Evolutionary conservation across 2,329 filamentous ascomycete genomes (phyloP), one percentile per base, ranked within the genome.

Genomic region (Juglanconis sp.): DNA sequence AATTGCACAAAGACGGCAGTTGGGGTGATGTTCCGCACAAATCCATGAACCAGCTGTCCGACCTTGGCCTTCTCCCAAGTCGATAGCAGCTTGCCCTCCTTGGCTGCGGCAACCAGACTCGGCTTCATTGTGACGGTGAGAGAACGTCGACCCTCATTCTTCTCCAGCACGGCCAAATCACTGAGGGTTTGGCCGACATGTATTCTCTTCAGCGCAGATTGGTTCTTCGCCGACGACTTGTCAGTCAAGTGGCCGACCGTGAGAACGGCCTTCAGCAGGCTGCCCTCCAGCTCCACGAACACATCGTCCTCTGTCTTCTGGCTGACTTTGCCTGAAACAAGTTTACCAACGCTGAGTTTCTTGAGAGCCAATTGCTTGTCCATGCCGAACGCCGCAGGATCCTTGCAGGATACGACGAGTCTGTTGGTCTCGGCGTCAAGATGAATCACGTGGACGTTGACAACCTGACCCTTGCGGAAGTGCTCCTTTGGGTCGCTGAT

Each of bases 1-100:
- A 97, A 97, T 69, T 96, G 89, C n/a, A 97, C 84, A 68, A 96
- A 98, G 10, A 93, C 81, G 48, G 90, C 92, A 8, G 89, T 90
- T 2, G 85, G 77, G 0, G 91, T 93, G 56, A 96, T 89, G 68
- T 95, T 96, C 62, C 88, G 87, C 32, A 99, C 86, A 68, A 94
- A 96, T 5, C 93, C 94, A 61, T 86, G 83, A 7, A 92, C 83
- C 31, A 86, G 76, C 38, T 84, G 81, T 35, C 90, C 90, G 64
- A 89, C 82, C 64, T 86, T 83, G 24, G 92, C 82, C 65, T 94
- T 86, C 30, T 89, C 87, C 58, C 95, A 88, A 48, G 76, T 83
- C 17, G 81, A 81, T n/a, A 96, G 79, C 11, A 98, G 81, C 56
- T 82, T 85, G n/a, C 85, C 84, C 24, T 88, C 81, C 71, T 89